Conservation (phyloP, 352 stramenopile species). For the Globisporangium emineosum region DNA sequence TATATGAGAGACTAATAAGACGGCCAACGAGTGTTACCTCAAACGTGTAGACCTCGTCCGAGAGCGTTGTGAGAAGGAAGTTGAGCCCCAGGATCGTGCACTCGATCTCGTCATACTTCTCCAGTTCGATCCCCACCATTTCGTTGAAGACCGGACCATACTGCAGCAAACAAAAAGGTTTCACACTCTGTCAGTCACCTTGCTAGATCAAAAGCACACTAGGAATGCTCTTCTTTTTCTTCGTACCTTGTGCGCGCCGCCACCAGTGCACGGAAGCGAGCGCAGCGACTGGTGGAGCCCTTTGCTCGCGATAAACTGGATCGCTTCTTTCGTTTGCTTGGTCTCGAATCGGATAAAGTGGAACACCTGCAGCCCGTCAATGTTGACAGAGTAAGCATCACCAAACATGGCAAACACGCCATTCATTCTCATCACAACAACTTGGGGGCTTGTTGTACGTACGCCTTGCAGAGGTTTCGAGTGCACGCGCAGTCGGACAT, state of each 20-base stretch:
- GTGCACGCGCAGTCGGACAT: slow-evolving; percentile 84
- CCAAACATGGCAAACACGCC: not conserved
- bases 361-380: slow-evolving; percentile 67
- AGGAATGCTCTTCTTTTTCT: not conserved
- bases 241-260: slow-evolving; percentile 81
- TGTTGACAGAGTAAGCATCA: not conserved
- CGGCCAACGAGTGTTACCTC: slow-evolving; percentile 44
- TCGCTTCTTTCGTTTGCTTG: slow-evolving; percentile 64
- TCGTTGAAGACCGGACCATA: slow-evolving; percentile 68
- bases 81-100: slow-evolving; percentile 97
- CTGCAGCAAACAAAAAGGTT: slow-evolving; percentile 24
- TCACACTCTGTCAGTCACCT: not conserved
- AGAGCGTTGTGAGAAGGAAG: slow-evolving; percentile 94
- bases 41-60: slow-evolving; percentile 98
- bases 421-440: not conserved
- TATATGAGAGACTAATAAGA: not conserved
- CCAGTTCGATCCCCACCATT: slow-evolving; percentile 78
- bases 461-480: slow-evolving; percentile 89
- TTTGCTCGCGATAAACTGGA: slow-evolving; percentile 74
- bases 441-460: slow-evolving; percentile 8
- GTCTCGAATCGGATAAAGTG: slow-evolving; percentile 94
- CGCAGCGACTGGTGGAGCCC: slow-evolving; percentile 82
- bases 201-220: not conserved
- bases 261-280: slow-evolving; percentile 74
- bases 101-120: slow-evolving; percentile 94